Evolutionary conservation across 306 rosid genomes (phyloP), one percentile per base, ranked within the genome.

Genomic region (Acacia melanoxylon): DNA sequence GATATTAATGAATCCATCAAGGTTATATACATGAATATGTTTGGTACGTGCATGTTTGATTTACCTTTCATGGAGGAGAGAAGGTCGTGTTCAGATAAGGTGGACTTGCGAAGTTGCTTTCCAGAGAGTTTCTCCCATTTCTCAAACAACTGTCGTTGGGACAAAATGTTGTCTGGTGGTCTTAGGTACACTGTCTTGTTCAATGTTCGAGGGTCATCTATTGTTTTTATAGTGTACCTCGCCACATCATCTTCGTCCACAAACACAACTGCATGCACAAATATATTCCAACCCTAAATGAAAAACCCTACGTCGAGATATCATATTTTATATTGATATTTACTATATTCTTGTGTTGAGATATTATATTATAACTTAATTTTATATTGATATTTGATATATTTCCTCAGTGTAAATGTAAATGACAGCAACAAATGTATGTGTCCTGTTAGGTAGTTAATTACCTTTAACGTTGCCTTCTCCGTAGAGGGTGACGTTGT

Each of bases 161-260:
- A 82, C 46, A 94, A 88, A 76, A 89, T 48, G 88, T 90, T 94
- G 29, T 91, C 85, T 25, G 84, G 88, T 24, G 97, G 97, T 80
- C 93, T 86, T 54, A 94, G 85, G 69, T 93, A 92, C 44, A 94
- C 14, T 10, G 97, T 91, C 85, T 94, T 94, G 95, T 94, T 94
- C 54, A 88, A 48, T 11, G 98, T 92, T 66, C 95, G 78, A 17
- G 91, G 94, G 84, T 94, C 97, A 37, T 90, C 97, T 8, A 93
- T 87, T 75, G 97, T 52, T 68, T 94, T 94, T 13, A 91, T 87
- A 17, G 96, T 86, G 81, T 94, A 94, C 20, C 83, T 82, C 76
- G 90, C 97, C 0, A 91, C 76, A 82, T 93, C 97, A 62, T 92
- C 88, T 78, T 94, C 98, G 20, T 91, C 95, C 80, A 90, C 19